Base-by-base conservation (phyloP, 1,284 basidiomycete species). In the Cystobasidium pallidum region DNA sequence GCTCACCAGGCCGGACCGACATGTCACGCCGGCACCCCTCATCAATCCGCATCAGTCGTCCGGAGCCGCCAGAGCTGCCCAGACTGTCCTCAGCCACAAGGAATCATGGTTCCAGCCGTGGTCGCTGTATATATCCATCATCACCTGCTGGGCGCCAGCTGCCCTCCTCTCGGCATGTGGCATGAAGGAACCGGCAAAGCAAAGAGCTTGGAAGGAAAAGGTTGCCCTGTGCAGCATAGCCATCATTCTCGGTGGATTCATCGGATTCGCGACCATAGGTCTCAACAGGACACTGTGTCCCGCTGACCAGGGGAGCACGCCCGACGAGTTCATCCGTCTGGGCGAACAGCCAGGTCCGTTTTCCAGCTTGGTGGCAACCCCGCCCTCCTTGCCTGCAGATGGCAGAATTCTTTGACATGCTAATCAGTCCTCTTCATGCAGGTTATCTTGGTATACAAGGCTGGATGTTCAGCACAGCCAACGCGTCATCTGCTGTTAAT, bases 201-300 rank as follows among this genome's bases (percentile, higher is more conserved):
- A 88, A 75, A 92, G 97, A 82, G 96, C 96, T 0, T 99, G 96
- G 96, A 87, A 96, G 77, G 96, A 99, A 82, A 99, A 99, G 84
- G 88, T 97, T 73, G 88, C 94, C 6, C 86, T 99, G 8, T 97
- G 94, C 81, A 88, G 90, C 81, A 89, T 96, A 78, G 91, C 93
- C 66, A 77, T 88, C 72, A 39, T 92, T 28, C 82, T 97, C 28
- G 96, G 94, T 76, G 89, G 84, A 26, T 82, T 86, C 59, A 87
- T 98, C 65, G 95, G 91, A 10, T 99, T 98, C 81, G 86, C 90
- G 73, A 99, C 96, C 57, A 92, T 99, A 79, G 96, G 94, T 21
- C 87, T 97, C 71, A 92, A 97, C 82, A 88, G 88, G 75, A 91
- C 92, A 26, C 86, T 99, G 34, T 99, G 95, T 83, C 94, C 94